Evolutionary conservation across 305 asterid species (phyloP), one percentile per base, ranked within the genome.

Genomic region (Ruellia speciosa): DNA sequence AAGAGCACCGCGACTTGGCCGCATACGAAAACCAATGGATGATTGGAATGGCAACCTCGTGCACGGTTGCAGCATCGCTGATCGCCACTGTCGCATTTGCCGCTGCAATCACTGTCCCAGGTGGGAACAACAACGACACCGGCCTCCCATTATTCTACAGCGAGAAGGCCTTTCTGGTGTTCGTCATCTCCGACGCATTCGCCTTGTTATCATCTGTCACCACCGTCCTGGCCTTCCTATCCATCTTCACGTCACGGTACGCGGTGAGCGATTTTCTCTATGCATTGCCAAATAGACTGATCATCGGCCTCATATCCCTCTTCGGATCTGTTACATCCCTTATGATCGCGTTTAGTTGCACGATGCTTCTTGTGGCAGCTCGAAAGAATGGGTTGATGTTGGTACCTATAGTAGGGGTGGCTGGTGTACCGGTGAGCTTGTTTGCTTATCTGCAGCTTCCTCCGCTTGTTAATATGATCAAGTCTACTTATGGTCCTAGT

Each of bases 21-120:
- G 45, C 51, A 24, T 24, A 66, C 14, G 76, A 61, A 17, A 60
- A 45, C 12, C 41, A 71, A 16, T 71, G 83, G 76, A 63, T 77
- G 69, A 71, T 33, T 39, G 67, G 56, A 8, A 77, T 58, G 56
- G 72, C 80, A n/a, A 68, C 61, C 14, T 68, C 79, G 15, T 77
- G 77, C 60, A 64, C 69, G 18, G 64, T 74, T 43, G 80, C 69
- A 0, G 73, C 76, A 9, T 48, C 79, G 0, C 56, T 78, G 13
- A 76, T 69, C 0, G 81, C 75, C 0, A 64, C 78, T 0, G 75
- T 78, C 0, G 74, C 60, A 18, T 75, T 66, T 62, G 77, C 81
- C 6, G 72, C 81, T 3, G 61, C 73, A n/a, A 58, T 72, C 0
- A 70, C 79, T 0, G 77, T 80, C 0, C 79, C 80, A 0, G 86